Evolutionary conservation across 495 filamentous ascomycete species (phyloP).

Genomic region (Xylaria longipes): DNA sequence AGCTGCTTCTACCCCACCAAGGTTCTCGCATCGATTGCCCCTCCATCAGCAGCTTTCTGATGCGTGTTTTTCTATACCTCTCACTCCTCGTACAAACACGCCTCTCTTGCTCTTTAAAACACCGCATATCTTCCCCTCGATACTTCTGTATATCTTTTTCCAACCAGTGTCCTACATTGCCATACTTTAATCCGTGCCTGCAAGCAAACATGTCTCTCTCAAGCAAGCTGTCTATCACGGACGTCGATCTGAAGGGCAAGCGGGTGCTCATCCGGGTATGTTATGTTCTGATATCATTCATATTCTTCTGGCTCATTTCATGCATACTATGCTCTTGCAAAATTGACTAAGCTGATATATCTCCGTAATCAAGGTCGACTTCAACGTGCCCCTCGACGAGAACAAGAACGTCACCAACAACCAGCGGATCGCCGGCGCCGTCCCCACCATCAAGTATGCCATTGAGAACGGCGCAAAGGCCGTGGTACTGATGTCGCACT

Average conservation of each 20-base stretch:
- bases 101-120: not conserved
- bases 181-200: not conserved
- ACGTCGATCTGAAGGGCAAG: constrained; percentile 97
- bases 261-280: constrained; percentile 94
- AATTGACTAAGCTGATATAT: constrained; percentile 26
- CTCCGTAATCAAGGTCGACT: constrained; percentile 78
- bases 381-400: constrained; percentile 96
- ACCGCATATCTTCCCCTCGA: constrained; percentile 8
- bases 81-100: constrained; percentile 14
- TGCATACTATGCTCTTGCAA: not conserved
- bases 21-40: constrained; percentile 16
- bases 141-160: not conserved
- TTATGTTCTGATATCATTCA: constrained; percentile 28
- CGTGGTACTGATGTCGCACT: constrained; percentile 97
- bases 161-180: not conserved
- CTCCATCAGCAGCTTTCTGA: constrained; percentile 23
- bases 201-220: constrained; percentile 86
- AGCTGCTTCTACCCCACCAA: constrained; percentile 20
- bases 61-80: constrained; percentile 27
- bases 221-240: constrained; percentile 95
- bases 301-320: not conserved
- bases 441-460: constrained; percentile 98
- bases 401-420: constrained; percentile 95
- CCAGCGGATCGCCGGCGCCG: constrained; percentile 95
- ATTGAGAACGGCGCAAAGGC: constrained; percentile 92